Base-by-base conservation (phyloP, 768 basidiomycete species). In the Tylopilus vinaceipallidus region DNA sequence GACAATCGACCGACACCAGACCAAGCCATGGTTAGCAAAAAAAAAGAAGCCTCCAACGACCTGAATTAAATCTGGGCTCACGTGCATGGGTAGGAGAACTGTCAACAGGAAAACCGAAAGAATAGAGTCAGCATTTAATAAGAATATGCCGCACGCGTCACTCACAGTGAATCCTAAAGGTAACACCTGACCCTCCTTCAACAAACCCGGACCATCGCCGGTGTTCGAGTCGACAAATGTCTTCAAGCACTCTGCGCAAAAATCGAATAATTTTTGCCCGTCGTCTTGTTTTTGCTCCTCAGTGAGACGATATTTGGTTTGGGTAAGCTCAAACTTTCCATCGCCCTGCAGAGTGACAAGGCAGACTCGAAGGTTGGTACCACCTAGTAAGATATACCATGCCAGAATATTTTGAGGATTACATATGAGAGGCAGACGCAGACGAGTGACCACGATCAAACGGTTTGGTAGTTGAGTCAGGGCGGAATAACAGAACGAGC, bases 281-380 rank as follows among this genome's bases (percentile, higher is more conserved):
- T 98, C 93, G 7, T 90, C 91, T 51, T 97, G 93, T 70, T 99
- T 99, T 69, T 98, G 97, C 62, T 98, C 97, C 64, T 99, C 97
- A 1, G 91, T 84, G 38, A 99, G 81, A 43, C 95, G 88, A 71
- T 98, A 98, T 70, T 99, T 99, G 30, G 94, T 88, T 66, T 98
- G 95, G 0, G 94, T 93, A 58, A 99, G 88, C 71, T 98, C 94
- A 67, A 98, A 99, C 74, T 95, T 95, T 51, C 97, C 95, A 10
- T 84, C 80, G 22, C 97, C 97, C 58, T 88, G 83, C 2, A 99
- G 75, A 24, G 85, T 89, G 42, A 99, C 95, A 37, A 97, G 86
- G 72, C 97, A 99, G 37, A 98, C 97, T 37, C 97, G 93, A n/a
- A 99, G 80, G 64, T 99, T 98, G 20, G 95, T 98, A 29, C 95